Evolutionary conservation across 805 yeast genomes (phyloP).

Genomic region (Yamadazyma philogaea): DNA sequence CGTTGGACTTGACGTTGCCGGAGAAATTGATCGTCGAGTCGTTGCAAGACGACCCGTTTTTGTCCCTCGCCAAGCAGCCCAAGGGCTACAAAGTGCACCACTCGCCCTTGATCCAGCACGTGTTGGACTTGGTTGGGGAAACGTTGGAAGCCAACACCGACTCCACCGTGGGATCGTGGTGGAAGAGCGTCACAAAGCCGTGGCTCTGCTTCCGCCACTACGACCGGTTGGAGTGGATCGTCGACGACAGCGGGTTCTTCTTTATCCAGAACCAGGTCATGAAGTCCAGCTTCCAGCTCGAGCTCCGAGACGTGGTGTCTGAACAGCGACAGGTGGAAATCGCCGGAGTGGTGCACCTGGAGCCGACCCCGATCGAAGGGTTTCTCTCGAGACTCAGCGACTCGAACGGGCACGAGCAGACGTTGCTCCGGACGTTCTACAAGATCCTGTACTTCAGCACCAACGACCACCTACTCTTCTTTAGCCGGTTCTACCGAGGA

Average conservation of each 20-base stretch:
- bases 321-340: slow-evolving; percentile 2
- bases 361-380: slow-evolving; percentile 66
- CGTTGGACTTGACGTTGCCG: slow-evolving; percentile 49
- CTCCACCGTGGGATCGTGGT: slow-evolving; percentile 16
- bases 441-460: slow-evolving; percentile 64
- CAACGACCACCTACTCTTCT: slow-evolving; percentile 58
- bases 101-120: slow-evolving; percentile 31
- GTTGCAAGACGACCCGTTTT: not conserved
- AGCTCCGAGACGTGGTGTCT: slow-evolving; percentile 46
- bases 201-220: slow-evolving; percentile 62
- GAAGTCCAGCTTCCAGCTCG: slow-evolving; percentile 48
- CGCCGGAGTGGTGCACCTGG: not conserved
- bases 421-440: slow-evolving; percentile 41
- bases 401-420: slow-evolving; percentile 41
- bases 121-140: slow-evolving; percentile 35
- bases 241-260: slow-evolving; percentile 26
- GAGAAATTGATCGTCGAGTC: slow-evolving; percentile 21
- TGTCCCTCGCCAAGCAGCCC: not conserved
- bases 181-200: slow-evolving; percentile 24
- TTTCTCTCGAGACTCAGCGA: slow-evolving; percentile 59
- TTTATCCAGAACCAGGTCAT: slow-evolving; percentile 28
- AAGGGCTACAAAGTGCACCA: slow-evolving; percentile 25
- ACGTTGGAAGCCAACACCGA: slow-evolving; percentile 21
- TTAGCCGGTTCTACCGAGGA: slow-evolving; percentile 51
- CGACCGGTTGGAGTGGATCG: slow-evolving; percentile 64